Evolutionary conservation across 2,329 filamentous ascomycete genomes (phyloP).

Genomic region (Cryphonectria naterciae): DNA sequence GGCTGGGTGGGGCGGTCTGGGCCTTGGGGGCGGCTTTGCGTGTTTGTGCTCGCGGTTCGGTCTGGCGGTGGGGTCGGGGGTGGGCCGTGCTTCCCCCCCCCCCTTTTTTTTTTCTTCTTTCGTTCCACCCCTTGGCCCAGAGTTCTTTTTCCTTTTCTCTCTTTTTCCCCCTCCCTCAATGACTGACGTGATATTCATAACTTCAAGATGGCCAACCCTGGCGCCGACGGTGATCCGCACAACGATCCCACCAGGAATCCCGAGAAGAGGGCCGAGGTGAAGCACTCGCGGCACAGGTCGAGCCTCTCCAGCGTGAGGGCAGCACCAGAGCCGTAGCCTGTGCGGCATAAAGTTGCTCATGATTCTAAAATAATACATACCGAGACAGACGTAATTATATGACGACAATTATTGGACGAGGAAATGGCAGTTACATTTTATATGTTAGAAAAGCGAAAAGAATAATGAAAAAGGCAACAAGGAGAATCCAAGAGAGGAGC

Average conservation of each 20-base stretch:
- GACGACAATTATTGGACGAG: neutral
- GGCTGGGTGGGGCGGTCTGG: no score
- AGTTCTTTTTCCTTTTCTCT: no score
- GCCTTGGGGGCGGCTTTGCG: no score
- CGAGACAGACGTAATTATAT: neutral
- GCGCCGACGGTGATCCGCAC: constrained; percentile 47
- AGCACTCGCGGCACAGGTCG: constrained; percentile 22
- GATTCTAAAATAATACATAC: neutral
- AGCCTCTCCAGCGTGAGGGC: constrained; percentile 21
- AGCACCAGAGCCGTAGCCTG: constrained; percentile 19
- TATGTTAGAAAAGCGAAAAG: neutral
- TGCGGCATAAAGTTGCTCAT: no score
- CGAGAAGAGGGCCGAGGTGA: constrained; percentile 41
- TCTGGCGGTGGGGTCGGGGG: no score
- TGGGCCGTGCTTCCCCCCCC: no score
- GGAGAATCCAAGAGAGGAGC: neutral
- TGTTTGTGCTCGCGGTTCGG: no score
- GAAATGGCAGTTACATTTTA: neutral
- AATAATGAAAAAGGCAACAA: neutral
- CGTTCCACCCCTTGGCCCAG: no score
- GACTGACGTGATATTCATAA: neutral
- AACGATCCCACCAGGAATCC: constrained; percentile 51
- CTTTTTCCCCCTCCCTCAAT: neutral
- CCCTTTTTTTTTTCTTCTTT: no score
- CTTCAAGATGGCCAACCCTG: constrained; percentile 49